These are phyloP conservation scores for Lenwebbia sp. DNA, from an alignment of 345 rosid species.

Conservation along the genomic window DNA sequence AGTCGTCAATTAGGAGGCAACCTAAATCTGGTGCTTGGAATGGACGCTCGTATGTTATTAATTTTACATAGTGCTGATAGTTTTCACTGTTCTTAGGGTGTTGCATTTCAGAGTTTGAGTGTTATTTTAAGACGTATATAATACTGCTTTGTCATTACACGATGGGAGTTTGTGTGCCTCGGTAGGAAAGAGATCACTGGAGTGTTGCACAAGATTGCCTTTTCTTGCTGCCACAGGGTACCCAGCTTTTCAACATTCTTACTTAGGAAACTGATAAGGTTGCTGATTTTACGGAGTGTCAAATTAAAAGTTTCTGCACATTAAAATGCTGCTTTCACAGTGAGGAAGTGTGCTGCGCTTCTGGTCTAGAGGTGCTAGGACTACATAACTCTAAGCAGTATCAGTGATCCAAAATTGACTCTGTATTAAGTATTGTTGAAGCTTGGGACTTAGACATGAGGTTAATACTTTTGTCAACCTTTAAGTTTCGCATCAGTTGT, in stretches of 20 bases:
- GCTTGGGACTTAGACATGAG: not conserved
- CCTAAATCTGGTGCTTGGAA: not conserved
- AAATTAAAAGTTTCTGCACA: not conserved
- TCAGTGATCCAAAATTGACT: not conserved
- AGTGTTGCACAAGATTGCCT: too few species aligned
- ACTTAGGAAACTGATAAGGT: not conserved
- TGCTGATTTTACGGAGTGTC: not conserved
- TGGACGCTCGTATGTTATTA: not conserved
- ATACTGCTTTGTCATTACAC: not conserved
- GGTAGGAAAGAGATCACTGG: not conserved
- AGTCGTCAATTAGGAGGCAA: not conserved
- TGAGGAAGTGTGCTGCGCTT: not conserved
- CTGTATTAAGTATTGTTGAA: not conserved
- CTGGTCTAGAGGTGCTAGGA: not conserved
- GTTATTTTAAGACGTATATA: not conserved
- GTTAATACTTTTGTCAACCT: not conserved
- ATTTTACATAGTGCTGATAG: not conserved
- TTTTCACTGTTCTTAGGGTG: not conserved
- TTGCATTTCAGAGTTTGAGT: not conserved
- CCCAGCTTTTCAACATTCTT: not conserved
- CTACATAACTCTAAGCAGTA: not conserved
- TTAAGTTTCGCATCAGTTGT: not conserved
- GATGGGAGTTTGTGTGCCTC: not conserved
- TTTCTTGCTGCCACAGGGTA: too few species aligned
- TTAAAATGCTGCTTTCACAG: not conserved